A percentile compares a stretch with the other conserved stretches of the same genome.
Conservation (phyloP, 768 basidiomycete species). For the Plicaturopsis crispa region DNA sequence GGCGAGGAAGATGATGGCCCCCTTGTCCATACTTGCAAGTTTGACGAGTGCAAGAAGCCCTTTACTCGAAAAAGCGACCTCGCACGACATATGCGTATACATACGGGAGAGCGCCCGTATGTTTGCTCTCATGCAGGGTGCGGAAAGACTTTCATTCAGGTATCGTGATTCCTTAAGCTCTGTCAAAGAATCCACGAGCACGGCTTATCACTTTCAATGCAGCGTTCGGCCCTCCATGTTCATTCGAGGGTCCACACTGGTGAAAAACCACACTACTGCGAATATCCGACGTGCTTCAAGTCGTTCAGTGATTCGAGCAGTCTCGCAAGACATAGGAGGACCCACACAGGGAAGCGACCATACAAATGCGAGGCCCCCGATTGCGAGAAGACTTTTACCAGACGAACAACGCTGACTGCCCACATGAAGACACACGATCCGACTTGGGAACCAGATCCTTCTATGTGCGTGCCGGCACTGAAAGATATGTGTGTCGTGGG, state of each 20-base stretch:
- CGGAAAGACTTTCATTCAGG: conserved; percentile 91
- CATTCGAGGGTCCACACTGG: conserved; percentile 88
- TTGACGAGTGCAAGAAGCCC: conserved; percentile 68
- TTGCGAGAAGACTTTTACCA: conserved; percentile 84
- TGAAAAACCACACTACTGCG: conserved; percentile 87
- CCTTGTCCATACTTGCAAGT: conserved; percentile 57
- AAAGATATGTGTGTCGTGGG: too few species aligned
- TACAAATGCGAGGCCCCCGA: conserved; percentile 80
- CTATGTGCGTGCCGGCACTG: conserved; percentile 73
- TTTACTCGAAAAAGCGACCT: conserved; percentile 83
- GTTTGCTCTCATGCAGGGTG: conserved; percentile 65
- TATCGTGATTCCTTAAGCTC: conserved; percentile 23
- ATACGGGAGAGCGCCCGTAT: conserved; percentile 86
- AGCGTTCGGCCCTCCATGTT: conserved; percentile 88
- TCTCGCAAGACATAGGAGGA: conserved; percentile 85
- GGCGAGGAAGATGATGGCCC: conserved; percentile 40
- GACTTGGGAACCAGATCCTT: conserved; percentile 77
- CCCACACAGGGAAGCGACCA: conserved; percentile 80
- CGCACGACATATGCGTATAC: conserved; percentile 80
- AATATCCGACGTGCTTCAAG: conserved; percentile 81
- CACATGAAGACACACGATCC: conserved; percentile 89
- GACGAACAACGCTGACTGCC: conserved; percentile 75
- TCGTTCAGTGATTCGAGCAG: conserved; percentile 90
- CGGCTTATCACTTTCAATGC: conserved; percentile 12
- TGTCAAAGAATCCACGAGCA: conserved; percentile 1